Base-by-base conservation (phyloP, 495 filamentous ascomycete genomes). In the Halenospora varia region DNA sequence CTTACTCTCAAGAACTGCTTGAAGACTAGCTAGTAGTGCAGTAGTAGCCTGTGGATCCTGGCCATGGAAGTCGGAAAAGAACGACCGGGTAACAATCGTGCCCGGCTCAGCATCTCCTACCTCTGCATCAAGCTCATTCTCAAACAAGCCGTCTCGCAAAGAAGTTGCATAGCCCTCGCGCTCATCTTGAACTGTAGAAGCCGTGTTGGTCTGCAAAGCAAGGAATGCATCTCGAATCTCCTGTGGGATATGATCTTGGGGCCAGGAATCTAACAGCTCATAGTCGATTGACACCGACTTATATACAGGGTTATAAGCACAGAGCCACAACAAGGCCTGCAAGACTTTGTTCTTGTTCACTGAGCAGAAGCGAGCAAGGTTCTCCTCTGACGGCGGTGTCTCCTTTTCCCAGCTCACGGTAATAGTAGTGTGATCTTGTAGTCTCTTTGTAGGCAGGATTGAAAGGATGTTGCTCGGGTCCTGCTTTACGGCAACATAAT, bases 141-240 rank as follows among this genome's bases (percentile, higher is more conserved):
- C n/a, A n/a, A n/a, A n/a, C n/a, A n/a, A n/a, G n/a, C n/a, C n/a
- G n/a, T n/a, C n/a, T n/a, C n/a, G n/a, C n/a, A n/a, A n/a, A n/a
- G n/a, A n/a, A n/a, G n/a, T n/a, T n/a, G n/a, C n/a, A n/a, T n/a
- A n/a, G n/a, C n/a, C n/a, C n/a, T n/a, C n/a, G n/a, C n/a, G n/a
- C n/a, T n/a, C n/a, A n/a, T 51, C 55, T 51, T 57, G 46, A 2
- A 51, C 25, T 24, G 47, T 57, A 40, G 55, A 57, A 47, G 25
- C 24, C 51, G 29, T 45, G 46, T 57, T 25, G 51, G 55, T 44
- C 41, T 47, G 24, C 51, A 57, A 51, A 51, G 23, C 24, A 51
- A 57, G 49, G 40, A 57, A 50, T 40, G 55, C 55, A 46, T 57
- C 55, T 57, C 35, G 49, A 23, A 57, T 57, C 46, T 57, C 45